Percentiles rank a stretch among this genome's conserved stretches.
These are phyloP conservation scores for Rhodamnia rubescens DNA, from an alignment of 345 rosid species.

Conservation along the genomic window DNA sequence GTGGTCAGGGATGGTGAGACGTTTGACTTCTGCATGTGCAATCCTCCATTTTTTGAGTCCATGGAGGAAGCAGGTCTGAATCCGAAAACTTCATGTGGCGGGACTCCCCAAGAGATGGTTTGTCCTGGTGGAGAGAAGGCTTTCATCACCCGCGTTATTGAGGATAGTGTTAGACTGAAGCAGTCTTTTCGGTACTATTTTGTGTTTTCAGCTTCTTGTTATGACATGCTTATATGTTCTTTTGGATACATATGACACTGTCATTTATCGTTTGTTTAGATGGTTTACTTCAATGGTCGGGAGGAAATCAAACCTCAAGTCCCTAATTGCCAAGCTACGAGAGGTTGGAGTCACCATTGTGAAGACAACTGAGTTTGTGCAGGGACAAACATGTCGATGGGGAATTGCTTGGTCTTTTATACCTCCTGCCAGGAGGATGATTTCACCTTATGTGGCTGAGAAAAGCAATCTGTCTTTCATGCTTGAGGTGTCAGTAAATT, in stretches of 20 bases:
- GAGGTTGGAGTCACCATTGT: constrained; percentile 61
- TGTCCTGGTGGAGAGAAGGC: constrained; percentile 84
- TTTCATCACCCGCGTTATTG: constrained; percentile 58
- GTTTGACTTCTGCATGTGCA: constrained; percentile 92
- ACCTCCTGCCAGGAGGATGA: constrained; percentile 50
- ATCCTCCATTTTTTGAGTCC: constrained; percentile 90
- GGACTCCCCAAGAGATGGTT: constrained; percentile 84
- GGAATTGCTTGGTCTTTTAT: constrained; percentile 91
- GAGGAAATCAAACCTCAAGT: constrained; percentile 68
- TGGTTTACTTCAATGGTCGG: constrained; percentile 96
- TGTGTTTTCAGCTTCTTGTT: background rate
- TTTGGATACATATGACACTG: background rate
- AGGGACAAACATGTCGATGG: constrained; percentile 90
- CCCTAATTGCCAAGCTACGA: constrained; percentile 59
- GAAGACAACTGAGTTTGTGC: constrained; percentile 82
- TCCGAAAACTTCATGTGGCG: constrained; percentile 90
- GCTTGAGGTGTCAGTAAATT: constrained; percentile 52
- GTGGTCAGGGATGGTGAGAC: constrained; percentile 62
- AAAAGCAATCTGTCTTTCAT: constrained; percentile 49
- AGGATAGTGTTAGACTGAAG: constrained; percentile 62
- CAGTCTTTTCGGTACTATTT: constrained; percentile 43
- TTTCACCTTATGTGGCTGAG: constrained; percentile 28
- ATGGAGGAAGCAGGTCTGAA: constrained; percentile 79
- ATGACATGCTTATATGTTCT: background rate
- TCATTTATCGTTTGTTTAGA: constrained; percentile 12